Base-by-base conservation (phyloP, 1,284 basidiomycete genomes). In the Tilletia walkeri region DNA sequence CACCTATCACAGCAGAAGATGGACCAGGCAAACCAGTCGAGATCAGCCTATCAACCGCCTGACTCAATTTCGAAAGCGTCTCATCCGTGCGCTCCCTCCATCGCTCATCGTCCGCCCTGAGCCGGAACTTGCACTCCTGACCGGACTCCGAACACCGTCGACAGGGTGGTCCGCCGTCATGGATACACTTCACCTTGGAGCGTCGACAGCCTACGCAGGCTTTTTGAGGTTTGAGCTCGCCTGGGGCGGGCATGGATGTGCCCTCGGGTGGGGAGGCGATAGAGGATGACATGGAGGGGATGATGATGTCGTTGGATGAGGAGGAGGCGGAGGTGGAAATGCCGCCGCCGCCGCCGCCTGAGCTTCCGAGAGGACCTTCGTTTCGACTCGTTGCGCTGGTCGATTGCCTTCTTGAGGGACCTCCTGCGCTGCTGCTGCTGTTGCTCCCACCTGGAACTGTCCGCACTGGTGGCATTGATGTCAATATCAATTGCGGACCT, bases 61-160 rank as follows among this genome's bases (percentile, higher is more conserved):
- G 72, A 4, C 68, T 70, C 1, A 80, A 70, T 49, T 69, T 67
- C 34, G 71, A 68, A 30, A 80, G 70, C 6, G 73, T 72, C 20
- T 76, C 75, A 53, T 81, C 79, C 7, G 78, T 80, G n/a, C 72
- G 68, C 56, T 80, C 78, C 30, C 78, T 66, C 78, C 78, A 80
- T 2, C 70, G 73, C 68, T 80, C 78, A 36, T 80, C 72, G 36
- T 73, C 59, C 10, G 76, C 76, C 41, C 79, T 63, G 12, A 81
- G 72, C 18, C 79, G 68, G 56, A 80, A 81, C 69, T 81, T 80
- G 76, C 79, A 81, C 65, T 79, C 77, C 10, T 70, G 50, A 50
- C 75, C 72, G n/a, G 71, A 73, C 30, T 77, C 77, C 30, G 56
- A 68, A 68, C 79, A 81, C 3, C 79, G 70, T 59, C 73, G 72